These are phyloP conservation scores for Penicillium sp. DNA, from an alignment of 2,329 filamentous ascomycete genomes.

Conservation along the genomic window DNA sequence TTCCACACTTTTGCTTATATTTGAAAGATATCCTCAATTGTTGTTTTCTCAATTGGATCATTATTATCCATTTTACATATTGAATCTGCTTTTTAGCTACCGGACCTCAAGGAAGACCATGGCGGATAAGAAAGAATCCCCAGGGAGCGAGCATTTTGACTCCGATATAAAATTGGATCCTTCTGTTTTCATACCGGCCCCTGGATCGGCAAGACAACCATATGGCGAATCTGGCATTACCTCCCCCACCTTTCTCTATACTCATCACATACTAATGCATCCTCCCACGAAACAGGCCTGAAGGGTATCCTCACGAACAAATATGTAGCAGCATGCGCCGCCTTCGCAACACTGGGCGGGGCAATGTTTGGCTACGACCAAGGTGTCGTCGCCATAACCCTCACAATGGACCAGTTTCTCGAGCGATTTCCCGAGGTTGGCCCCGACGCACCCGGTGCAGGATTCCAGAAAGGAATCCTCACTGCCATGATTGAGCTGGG, in stretches of 20 bases:
- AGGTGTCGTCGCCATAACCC: constrained; percentile 44
- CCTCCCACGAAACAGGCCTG: constrained; percentile 32
- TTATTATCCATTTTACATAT: not conserved
- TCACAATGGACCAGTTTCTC: constrained; percentile 54
- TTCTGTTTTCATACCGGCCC: not conserved
- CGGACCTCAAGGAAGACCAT: not conserved
- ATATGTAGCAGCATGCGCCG: constrained; percentile 52
- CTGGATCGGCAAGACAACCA: not conserved
- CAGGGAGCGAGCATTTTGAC: constrained; percentile 2
- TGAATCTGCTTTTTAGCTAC: too few relatives aligned
- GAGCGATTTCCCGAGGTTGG: constrained; percentile 45
- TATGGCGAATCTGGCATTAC: constrained; percentile 1
- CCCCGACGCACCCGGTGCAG: constrained; percentile 36
- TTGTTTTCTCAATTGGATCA: not conserved
- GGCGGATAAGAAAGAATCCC: constrained; percentile 2
- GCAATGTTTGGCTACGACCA: constrained; percentile 52
- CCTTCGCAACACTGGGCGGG: constrained; percentile 50
- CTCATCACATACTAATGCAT: not conserved
- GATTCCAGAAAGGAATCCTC: constrained; percentile 45
- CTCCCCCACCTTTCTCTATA: too few relatives aligned
- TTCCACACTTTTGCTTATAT: not conserved
- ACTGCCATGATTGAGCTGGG: constrained; percentile 57
- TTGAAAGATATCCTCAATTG: not conserved
- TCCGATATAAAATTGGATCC: not conserved
- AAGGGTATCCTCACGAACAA: constrained; percentile 47